Evolutionary conservation across 192 early-diverging fungal species (phyloP), one percentile per base, ranked within the genome.

Genomic region (Linnemannia hyalina): DNA sequence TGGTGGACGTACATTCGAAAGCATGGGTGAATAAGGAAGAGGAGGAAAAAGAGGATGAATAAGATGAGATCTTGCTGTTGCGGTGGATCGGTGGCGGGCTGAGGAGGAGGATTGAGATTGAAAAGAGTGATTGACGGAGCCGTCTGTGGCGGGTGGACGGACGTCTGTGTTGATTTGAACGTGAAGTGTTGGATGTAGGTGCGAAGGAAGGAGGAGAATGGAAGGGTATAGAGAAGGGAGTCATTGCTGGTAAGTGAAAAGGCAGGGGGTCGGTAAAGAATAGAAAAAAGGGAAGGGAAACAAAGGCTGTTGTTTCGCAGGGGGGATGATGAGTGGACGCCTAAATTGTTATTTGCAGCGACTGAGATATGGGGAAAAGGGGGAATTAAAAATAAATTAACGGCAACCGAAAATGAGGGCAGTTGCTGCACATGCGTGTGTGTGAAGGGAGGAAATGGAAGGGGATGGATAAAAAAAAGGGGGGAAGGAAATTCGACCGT

Each of bases 1-100:
- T 3, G 76, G 80, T 20, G 11, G 29, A 75, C 18, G 70, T 15
- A 55, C 80, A 87, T 60, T 75, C 70, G 11, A 87, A 18, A 9
- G 85, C 79, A 32, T 40, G 26, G 80, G 75, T 36, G 63, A 68
- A 55, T 40, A 74, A 40, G n/a, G 22, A 38, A 60, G 60, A 35
- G n/a, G 75, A 75, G 38, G 75, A 75, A 55, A 15, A 18, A 22
- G 65, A 68, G 49, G 77, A 40, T 40, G 35, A 35, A 40, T 3
- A 18, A 29, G 71, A 36, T 13, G 73, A 79, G 70, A 42, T 57
- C 57, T 13, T 29, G 74, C 26, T 47, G 63, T 41, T 57, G 75
- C 29, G 29, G 11, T 75, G 49, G 15, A 42, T 26, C 35, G 60
- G 60, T 15, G 60, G 60, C 11, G 60, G 60, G 29, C 26, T 32